Base-by-base conservation (phyloP, 2,329 filamentous ascomycete species). In the Penicillium fuscoglaucum region DNA sequence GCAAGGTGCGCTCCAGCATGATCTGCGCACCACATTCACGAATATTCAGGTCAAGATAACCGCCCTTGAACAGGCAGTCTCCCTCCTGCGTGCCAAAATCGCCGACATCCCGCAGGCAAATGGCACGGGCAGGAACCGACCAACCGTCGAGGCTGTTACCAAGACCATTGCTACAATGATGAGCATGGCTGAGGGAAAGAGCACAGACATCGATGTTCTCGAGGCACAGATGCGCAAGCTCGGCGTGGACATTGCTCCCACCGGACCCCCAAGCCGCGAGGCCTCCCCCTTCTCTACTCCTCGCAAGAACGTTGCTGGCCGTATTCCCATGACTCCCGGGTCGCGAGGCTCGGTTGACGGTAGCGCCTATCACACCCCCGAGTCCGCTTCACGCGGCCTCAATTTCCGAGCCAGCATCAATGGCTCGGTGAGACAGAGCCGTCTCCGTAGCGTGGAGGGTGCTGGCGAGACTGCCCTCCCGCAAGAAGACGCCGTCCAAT, bases 101-200 rank as follows among this genome's bases (percentile, higher is more conserved):
- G 88, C 89, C 0, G 82, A 85, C 21, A 76, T 78, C 26, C 74
- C 77, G 44, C 75, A 77, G 6, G 78, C 84, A 1, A 81, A 82
- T 8, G 83, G 82, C 19, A 79, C 79, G 49, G 69, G 43, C 63
- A 60, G 59, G 43, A 67, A 82, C 51, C 84, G 88, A 5, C 95
- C 95, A 0, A 97, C 93, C 0, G 90, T 97, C 10, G 95, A 97
- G 67, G 91, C 91, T 0, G 90, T 99, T 21, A 88, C 93, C 66
- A 90, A 90, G 59, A 99, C 95, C 1, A 96, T 99, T 64, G 82
- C 82, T 58, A 96, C 95, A 71, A 93, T 99, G 89, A 97, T 93
- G 35, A 84, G 82, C 59, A 93, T 97, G 88, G 90, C 90, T 0
- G 91, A 98, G 80, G 91, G 91, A 77, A 90, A 91, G 72, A 95